A percentile compares a stretch with the other conserved stretches of the same genome.
phyloP scores from a whole-genome alignment of 2,329 filamentous ascomycete species.

The Kalaharituber pfeilii region DNA sequence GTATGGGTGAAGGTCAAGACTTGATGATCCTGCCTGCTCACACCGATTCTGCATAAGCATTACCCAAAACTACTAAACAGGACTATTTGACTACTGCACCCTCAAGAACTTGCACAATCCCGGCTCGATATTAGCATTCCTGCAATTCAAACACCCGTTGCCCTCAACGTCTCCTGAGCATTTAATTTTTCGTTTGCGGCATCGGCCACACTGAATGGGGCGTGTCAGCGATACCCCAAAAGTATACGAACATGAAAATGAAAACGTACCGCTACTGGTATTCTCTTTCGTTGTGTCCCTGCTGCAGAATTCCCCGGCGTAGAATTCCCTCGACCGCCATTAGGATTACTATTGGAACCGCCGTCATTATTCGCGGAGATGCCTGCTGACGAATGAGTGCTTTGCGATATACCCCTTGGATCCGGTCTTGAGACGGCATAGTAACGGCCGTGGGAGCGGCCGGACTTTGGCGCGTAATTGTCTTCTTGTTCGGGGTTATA shows the following conservation, averaged over 20 bases:
- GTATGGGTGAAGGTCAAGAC: constrained; percentile 11
- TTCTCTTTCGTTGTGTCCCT: not conserved
- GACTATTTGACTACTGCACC: constrained; percentile 32
- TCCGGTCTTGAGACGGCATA: not conserved
- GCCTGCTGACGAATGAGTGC: not conserved
- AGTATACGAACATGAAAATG: constrained; percentile 3
- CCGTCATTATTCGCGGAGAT: not conserved
- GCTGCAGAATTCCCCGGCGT: not conserved
- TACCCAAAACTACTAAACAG: constrained; percentile 10
- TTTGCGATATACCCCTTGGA: not conserved
- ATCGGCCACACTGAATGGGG: constrained; percentile 56
- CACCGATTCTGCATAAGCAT: constrained; percentile 12
- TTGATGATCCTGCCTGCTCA: constrained; percentile 13
- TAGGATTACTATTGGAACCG: not conserved
- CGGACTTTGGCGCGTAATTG: not conserved
- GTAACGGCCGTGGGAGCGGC: not conserved
- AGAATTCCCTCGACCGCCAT: not conserved
- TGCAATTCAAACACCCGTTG: constrained; percentile 72
- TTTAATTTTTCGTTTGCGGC: constrained; percentile 83
- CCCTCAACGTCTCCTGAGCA: constrained; percentile 73
- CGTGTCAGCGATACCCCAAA: not conserved
- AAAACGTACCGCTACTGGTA: constrained; percentile 1
- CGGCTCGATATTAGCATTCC: constrained; percentile 47
- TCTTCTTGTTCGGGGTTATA: not conserved
- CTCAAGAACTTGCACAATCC: constrained; percentile 58